These are phyloP conservation scores for Spergularia marina DNA, from an alignment of 148 eudicot genomes.

Conservation along the genomic window DNA sequence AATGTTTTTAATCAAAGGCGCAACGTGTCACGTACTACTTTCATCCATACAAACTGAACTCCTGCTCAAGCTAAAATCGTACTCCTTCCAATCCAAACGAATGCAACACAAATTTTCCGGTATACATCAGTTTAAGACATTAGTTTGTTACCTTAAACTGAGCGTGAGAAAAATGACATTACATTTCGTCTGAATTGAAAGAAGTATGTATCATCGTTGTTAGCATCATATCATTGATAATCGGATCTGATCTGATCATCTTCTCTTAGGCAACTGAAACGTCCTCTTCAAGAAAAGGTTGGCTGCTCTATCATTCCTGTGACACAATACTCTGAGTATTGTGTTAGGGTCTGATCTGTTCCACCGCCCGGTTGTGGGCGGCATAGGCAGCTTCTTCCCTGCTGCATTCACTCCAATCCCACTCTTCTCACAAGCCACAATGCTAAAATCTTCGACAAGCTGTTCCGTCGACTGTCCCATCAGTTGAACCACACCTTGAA, in stretches of 20 bases:
- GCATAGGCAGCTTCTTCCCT: constrained; percentile 69
- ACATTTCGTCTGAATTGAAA: too few species aligned
- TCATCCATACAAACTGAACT: not conserved
- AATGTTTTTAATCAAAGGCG: not conserved
- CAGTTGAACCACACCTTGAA: constrained; percentile 67
- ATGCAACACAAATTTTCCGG: too few species aligned
- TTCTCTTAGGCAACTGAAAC: constrained; percentile 80
- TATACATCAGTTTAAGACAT: too few species aligned
- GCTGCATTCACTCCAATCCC: constrained; percentile 55
- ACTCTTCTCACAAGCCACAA: constrained; percentile 59
- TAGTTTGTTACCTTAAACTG: too few species aligned
- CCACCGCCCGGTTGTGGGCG: constrained; percentile 87
- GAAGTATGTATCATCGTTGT: too few species aligned
- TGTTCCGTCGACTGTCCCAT: constrained; percentile 86
- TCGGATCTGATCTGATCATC: constrained; percentile 22
- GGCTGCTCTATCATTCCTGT: constrained; percentile 65
- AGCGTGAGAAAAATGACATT: too few species aligned
- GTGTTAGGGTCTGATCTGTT: constrained; percentile 79
- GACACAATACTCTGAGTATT: constrained; percentile 77
- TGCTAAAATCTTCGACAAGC: constrained; percentile 71
- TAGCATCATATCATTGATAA: not conserved
- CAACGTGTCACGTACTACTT: not conserved
- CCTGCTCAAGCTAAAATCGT: not conserved
- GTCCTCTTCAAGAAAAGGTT: constrained; percentile 76
- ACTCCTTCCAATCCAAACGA: too few species aligned